Evolutionary conservation across 2,329 filamentous ascomycete genomes (phyloP).

Genomic region (Beauveria rudraprayagi): DNA sequence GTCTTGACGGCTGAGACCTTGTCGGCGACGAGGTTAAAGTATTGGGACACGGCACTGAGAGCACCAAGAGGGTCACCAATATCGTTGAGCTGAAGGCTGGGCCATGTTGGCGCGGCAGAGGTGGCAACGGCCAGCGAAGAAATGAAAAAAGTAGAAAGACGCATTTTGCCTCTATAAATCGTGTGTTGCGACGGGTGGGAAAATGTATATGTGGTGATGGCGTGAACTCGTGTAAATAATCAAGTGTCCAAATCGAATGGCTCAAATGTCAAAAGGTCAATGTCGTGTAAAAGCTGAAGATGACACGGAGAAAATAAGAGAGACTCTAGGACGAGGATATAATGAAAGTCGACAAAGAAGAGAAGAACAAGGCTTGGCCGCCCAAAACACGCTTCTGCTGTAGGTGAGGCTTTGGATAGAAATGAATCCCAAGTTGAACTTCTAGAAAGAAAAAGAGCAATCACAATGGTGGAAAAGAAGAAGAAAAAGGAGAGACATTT

Average conservation of each 20-base stretch:
- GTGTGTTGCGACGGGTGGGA: background rate
- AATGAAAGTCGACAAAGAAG: constrained; percentile 1
- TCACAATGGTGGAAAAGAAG: background rate
- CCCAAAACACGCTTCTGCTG: background rate
- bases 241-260: constrained; percentile 13
- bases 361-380: constrained; percentile 6
- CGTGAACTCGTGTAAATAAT: constrained; percentile 12
- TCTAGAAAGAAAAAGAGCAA: background rate
- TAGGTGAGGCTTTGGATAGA: background rate
- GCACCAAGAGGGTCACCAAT: constrained; percentile 29
- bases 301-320: constrained; percentile 15
- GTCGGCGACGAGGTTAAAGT: constrained; percentile 51
- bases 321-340: constrained; percentile 17
- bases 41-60: constrained; percentile 44
- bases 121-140: constrained; percentile 38
- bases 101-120: constrained; percentile 37
- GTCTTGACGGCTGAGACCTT: constrained; percentile 44
- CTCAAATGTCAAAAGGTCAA: background rate
- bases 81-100: constrained; percentile 28
- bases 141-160: constrained; percentile 37
- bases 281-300: background rate
- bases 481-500: constrained; percentile 5
- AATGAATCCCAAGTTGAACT: background rate
- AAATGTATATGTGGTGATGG: background rate
- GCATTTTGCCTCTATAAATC: constrained; percentile 36